Conservation (phyloP, 2,329 filamentous ascomycete genomes). For the Diatrype stigma region DNA sequence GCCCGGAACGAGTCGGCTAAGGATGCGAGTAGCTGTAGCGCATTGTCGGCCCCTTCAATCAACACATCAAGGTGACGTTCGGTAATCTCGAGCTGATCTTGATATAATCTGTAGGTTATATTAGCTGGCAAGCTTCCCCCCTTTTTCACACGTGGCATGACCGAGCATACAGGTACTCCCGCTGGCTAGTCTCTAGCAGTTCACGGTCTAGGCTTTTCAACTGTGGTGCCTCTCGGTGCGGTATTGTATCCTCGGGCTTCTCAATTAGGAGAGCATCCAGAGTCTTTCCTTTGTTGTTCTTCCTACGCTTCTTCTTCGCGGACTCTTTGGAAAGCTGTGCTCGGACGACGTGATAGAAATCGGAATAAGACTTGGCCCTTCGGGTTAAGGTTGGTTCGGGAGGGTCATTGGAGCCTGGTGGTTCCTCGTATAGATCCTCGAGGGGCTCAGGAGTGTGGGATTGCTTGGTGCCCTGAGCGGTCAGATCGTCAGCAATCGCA, state of each 20-base stretch:
- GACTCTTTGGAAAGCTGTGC: constrained; percentile 52
- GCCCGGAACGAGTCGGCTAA: constrained; percentile 82
- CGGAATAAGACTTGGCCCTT: constrained; percentile 72
- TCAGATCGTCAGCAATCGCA: constrained; percentile 9
- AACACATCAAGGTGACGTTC: constrained; percentile 78
- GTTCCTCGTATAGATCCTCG: constrained; percentile 54
- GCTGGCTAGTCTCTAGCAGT: constrained; percentile 76
- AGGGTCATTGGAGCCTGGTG: constrained; percentile 52
- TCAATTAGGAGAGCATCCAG: constrained; percentile 49
- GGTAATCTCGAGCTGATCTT: constrained; percentile 75
- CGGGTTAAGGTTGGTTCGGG: constrained; percentile 62
- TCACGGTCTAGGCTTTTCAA: constrained; percentile 61
- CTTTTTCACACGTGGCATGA: not conserved
- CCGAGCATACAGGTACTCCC: constrained; percentile 69
- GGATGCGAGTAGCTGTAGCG: constrained; percentile 70
- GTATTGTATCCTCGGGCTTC: constrained; percentile 20
- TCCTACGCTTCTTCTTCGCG: constrained; percentile 35
- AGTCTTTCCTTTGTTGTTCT: constrained; percentile 36
- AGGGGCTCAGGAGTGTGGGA: constrained; percentile 52
- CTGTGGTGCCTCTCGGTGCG: constrained; percentile 16
- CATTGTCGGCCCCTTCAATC: constrained; percentile 70
- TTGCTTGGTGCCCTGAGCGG: constrained; percentile 50
- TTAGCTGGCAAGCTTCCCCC: constrained; percentile 22
- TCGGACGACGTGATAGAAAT: constrained; percentile 64
- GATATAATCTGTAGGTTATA: constrained; percentile 56